Evolutionary conservation across 2,329 filamentous ascomycete species (phyloP).

Genomic region (Pseudogymnoascus sp.): DNA sequence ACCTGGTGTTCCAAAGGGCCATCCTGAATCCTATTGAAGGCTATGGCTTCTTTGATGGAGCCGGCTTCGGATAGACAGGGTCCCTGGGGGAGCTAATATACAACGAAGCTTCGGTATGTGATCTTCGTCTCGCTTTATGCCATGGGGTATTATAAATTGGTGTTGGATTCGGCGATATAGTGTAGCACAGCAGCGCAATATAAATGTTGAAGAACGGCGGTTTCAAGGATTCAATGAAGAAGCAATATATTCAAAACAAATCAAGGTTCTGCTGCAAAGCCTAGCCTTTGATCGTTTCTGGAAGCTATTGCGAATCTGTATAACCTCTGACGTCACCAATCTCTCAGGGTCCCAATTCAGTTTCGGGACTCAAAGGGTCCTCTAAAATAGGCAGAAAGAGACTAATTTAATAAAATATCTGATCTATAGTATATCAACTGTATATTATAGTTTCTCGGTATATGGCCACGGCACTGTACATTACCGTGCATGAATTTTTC

Average conservation of each 20-base stretch:
- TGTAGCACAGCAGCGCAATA: background rate
- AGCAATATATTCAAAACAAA: background rate
- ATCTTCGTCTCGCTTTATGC: background rate
- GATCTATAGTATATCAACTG: background rate
- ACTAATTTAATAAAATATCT: background rate
- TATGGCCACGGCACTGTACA: background rate
- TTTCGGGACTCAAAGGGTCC: background rate
- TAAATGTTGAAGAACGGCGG: background rate
- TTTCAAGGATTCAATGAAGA: background rate
- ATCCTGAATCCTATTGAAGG: background rate
- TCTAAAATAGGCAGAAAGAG: background rate
- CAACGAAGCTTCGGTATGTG: background rate
- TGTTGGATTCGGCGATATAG: no score
- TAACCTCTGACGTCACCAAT: conserved; percentile 1
- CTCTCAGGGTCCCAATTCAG: background rate
- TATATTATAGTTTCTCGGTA: background rate
- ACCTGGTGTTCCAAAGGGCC: background rate
- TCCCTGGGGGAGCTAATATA: background rate
- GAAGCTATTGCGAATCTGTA: conserved; percentile 6
- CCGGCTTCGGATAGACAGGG: background rate
- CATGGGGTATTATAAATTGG: background rate
- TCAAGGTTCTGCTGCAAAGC: background rate
- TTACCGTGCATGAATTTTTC: background rate
- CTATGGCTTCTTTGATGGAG: background rate
- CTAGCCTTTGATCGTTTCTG: background rate